Conservation (phyloP, 1,284 basidiomycete species). For the Leccinum fuscescens region DNA sequence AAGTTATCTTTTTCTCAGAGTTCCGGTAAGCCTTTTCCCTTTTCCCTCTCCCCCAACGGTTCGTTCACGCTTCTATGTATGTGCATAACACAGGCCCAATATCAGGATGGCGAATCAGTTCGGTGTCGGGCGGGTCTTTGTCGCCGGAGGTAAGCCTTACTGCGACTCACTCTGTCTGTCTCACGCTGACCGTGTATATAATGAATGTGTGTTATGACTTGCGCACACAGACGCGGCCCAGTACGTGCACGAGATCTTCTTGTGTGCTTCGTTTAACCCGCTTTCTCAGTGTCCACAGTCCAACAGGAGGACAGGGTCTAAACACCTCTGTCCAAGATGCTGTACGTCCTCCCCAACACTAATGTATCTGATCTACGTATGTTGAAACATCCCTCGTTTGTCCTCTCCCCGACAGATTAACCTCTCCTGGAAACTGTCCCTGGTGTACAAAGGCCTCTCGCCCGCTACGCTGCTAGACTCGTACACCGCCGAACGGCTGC, state of each 20-base stretch:
- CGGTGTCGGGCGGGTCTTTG: conserved; percentile 31
- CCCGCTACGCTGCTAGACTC: conserved; percentile 17
- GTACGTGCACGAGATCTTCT: conserved; percentile 6
- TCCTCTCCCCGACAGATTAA: conserved; percentile 32
- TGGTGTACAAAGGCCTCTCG: conserved; percentile 27
- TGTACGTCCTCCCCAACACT: conserved; percentile 21
- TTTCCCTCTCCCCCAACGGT: background rate
- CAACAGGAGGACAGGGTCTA: conserved; percentile 46
- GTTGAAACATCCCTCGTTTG: background rate
- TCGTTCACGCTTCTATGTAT: background rate
- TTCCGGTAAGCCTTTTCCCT: conserved; percentile 24
- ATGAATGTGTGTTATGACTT: background rate
- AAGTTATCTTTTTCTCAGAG: conserved; percentile 13
- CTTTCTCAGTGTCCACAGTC: conserved; percentile 42
- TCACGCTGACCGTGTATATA: background rate
- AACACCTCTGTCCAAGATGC: conserved; percentile 42
- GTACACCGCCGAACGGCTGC: conserved; percentile 16
- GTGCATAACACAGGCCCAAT: conserved; percentile 24
- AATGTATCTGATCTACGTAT: background rate
- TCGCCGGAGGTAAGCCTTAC: conserved; percentile 35
- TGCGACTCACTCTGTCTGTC: background rate
- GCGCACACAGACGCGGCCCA: conserved; percentile 20
- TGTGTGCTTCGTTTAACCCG: background rate
- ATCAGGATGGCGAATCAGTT: conserved; percentile 35
- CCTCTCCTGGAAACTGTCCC: conserved; percentile 39